phyloP scores from a whole-genome alignment of 805 yeast species.

The Candida verbasci region DNA sequence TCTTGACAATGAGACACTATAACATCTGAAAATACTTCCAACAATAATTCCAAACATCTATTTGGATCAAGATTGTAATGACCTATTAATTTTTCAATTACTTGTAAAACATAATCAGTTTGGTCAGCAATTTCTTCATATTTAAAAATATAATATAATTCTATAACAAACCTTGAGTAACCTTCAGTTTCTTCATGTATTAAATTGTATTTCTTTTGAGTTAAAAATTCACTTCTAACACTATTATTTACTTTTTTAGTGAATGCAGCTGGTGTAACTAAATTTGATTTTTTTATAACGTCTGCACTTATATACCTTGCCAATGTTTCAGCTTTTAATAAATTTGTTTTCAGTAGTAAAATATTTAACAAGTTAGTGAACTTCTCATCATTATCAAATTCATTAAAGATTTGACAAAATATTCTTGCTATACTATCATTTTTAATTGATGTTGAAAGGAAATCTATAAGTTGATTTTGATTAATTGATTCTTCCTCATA shows the following conservation, averaged over 20 bases:
- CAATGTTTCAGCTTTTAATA: slow-evolving; percentile 28
- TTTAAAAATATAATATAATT: slow-evolving; percentile 39
- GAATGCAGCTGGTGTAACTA: slow-evolving; percentile 30
- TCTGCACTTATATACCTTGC: slow-evolving; percentile 27
- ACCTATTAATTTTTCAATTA: slow-evolving; percentile 59
- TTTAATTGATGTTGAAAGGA: slow-evolving; percentile 24
- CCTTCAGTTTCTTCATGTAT: slow-evolving; percentile 78
- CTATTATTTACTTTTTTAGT: slow-evolving; percentile 33
- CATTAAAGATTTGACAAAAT: slow-evolving; percentile 36
- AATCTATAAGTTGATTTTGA: slow-evolving; percentile 14
- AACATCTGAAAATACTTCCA: slow-evolving; percentile 48
- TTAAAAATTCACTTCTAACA: slow-evolving; percentile 39
- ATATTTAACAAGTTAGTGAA: slow-evolving; percentile 18
- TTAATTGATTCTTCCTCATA: slow-evolving; percentile 18
- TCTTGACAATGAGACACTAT: slow-evolving; percentile 43
- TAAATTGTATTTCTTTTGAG: slow-evolving; percentile 59
- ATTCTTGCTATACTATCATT: slow-evolving; percentile 27
- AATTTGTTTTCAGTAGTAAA: slow-evolving; percentile 18
- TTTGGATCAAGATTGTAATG: slow-evolving; percentile 73
- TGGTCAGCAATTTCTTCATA: slow-evolving; percentile 35
- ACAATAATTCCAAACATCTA: slow-evolving; percentile 58
- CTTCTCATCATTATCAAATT: slow-evolving; percentile 26
- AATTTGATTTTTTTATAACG: slow-evolving; percentile 19
- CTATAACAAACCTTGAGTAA: slow-evolving; percentile 57
- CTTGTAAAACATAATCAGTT: slow-evolving; percentile 41